Conservation (phyloP, 345 rosid genomes). For the Mallotus nudiflorus region DNA sequence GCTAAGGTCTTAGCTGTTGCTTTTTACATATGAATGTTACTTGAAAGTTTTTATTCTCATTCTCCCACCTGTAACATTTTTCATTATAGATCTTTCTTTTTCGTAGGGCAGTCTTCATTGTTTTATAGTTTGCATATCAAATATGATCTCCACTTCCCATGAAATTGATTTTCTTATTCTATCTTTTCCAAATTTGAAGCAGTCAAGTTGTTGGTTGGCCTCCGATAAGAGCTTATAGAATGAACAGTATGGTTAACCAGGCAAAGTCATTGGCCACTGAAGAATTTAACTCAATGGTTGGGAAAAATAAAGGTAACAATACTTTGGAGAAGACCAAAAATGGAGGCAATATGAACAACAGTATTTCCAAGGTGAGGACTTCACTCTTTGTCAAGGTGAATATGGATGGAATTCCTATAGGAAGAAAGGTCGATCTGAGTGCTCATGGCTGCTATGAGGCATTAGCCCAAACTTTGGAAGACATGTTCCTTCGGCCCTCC, state of each 20-base stretch:
- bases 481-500: conserved; percentile 61
- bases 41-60: background rate
- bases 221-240: conserved; percentile 75
- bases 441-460: conserved; percentile 68
- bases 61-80: background rate
- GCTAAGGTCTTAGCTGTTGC: background rate
- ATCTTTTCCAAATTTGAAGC: conserved; percentile 22
- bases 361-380: conserved; percentile 38
- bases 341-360: conserved; percentile 28
- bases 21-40: background rate
- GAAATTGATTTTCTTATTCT: background rate
- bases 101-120: background rate
- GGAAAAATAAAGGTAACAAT: conserved; percentile 37
- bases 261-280: conserved; percentile 50
- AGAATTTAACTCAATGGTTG: conserved; percentile 36
- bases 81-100: background rate
- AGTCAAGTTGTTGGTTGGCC: conserved; percentile 98
- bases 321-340: conserved; percentile 26
- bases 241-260: conserved; percentile 78
- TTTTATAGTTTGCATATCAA: background rate
- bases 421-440: conserved; percentile 83
- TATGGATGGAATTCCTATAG: conserved; percentile 92
- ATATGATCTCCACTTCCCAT: background rate
- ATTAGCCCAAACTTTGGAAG: conserved; percentile 64
- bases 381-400: conserved; percentile 82